Evolutionary conservation across 805 yeast genomes (phyloP).

Genomic region (Ogataea paraovalis): DNA sequence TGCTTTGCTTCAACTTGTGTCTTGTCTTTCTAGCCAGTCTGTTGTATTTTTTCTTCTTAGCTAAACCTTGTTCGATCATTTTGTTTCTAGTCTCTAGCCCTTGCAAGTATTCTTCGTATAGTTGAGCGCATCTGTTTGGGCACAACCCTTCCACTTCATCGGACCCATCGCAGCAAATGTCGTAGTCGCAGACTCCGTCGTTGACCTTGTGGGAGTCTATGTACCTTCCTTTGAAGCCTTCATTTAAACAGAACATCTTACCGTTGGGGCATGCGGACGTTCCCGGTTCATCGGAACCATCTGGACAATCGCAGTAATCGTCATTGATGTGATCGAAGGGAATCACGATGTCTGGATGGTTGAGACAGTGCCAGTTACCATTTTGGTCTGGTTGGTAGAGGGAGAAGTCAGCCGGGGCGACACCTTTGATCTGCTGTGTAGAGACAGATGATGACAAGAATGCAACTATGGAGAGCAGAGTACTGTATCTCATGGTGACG

Average conservation of each 20-base stretch:
- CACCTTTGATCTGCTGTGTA: conserved; percentile 32
- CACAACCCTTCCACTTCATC: conserved; percentile 68
- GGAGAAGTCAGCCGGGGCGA: conserved; percentile 35
- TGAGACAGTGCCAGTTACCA: conserved; percentile 67
- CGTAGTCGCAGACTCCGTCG: conserved; percentile 92
- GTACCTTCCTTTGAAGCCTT: conserved; percentile 59
- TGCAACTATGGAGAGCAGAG: neutral
- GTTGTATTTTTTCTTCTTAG: conserved; percentile 30
- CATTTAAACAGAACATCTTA: conserved; percentile 70
- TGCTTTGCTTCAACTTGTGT: neutral
- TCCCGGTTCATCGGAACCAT: conserved; percentile 96
- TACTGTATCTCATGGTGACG: neutral
- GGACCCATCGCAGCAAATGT: conserved; percentile 88
- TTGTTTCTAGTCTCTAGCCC: conserved; percentile 12
- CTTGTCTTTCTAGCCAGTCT: conserved; percentile 23
- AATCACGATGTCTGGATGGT: conserved; percentile 60
- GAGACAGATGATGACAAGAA: neutral
- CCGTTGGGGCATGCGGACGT: conserved; percentile 70
- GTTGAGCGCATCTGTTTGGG: conserved; percentile 50
- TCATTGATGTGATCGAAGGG: conserved; percentile 70
- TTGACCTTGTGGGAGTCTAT: conserved; percentile 67
- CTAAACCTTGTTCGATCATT: conserved; percentile 32
- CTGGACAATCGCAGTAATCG: conserved; percentile 94
- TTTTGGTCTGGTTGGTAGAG: conserved; percentile 48
- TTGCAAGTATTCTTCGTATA: conserved; percentile 37